A percentile compares a stretch with the other conserved stretches of the same genome.
Conservation (phyloP, 345 rosid genomes). For the Rhizophora apiculata region DNA sequence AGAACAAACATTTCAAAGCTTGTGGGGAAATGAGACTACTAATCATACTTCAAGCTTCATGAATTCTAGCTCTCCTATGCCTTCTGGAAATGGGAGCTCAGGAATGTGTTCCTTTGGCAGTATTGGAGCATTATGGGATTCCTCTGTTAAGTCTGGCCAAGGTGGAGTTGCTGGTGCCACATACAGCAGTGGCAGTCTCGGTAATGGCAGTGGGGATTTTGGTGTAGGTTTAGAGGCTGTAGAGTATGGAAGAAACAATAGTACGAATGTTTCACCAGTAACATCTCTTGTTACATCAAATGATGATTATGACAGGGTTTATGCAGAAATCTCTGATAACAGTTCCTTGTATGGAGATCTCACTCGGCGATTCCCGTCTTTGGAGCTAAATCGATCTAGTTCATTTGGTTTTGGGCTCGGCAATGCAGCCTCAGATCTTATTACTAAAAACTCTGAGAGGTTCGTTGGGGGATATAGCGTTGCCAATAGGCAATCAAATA, state of each 20-base stretch:
- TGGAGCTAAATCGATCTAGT: slow-evolving; percentile 38
- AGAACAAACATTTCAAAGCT: slow-evolving; percentile 43
- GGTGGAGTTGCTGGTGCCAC: slow-evolving; percentile 34
- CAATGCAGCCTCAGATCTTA: slow-evolving; percentile 46
- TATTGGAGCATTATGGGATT: slow-evolving; percentile 62
- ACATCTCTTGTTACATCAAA: slow-evolving; percentile 33
- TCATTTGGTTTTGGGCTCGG: slow-evolving; percentile 54
- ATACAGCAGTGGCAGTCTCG: slow-evolving; percentile 28
- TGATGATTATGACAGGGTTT: slow-evolving; percentile 38
- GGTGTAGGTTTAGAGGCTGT: slow-evolving; percentile 35
- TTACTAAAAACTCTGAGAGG: slow-evolving; percentile 41
- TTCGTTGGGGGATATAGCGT: slow-evolving; percentile 54
- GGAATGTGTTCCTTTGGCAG: slow-evolving; percentile 51
- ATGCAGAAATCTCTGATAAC: slow-evolving; percentile 34
- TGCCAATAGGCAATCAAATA: slow-evolving; percentile 52
- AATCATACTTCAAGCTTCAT: slow-evolving; percentile 45
- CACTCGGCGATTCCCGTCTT: slow-evolving; percentile 44
- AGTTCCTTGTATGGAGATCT: slow-evolving; percentile 42
- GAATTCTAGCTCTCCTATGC: slow-evolving; percentile 35
- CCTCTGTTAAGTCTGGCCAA: slow-evolving; percentile 33
- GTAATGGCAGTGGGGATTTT: slow-evolving; percentile 36
- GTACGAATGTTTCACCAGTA: slow-evolving; percentile 19
- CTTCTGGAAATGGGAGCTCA: slow-evolving; percentile 46
- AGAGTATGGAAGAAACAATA: slow-evolving; percentile 48
- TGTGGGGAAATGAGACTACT: slow-evolving; percentile 62